A percentile compares a stretch with the other conserved stretches of the same genome.
Evolutionary conservation across 495 filamentous ascomycete genomes (phyloP).

Genomic region (Cudoniella acicularis): DNA sequence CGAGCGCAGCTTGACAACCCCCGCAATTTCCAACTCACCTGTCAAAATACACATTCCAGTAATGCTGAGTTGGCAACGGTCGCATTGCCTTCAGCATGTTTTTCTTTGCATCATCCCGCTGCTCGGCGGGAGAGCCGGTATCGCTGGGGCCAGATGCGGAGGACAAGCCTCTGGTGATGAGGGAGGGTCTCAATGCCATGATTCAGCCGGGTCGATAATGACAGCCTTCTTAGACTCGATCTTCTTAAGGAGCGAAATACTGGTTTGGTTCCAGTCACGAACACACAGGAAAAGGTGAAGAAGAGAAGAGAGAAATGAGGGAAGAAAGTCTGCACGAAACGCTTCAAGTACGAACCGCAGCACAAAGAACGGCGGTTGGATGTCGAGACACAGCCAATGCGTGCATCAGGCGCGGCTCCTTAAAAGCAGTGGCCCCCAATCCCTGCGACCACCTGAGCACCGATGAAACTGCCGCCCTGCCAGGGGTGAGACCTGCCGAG

Average conservation of each 20-base stretch:
- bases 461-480: neutral
- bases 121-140: conserved; percentile 50
- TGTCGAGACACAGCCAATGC: neutral
- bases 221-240: neutral
- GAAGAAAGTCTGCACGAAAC: neutral
- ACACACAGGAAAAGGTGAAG: neutral
- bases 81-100: conserved; percentile 58
- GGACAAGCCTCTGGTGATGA: conserved; percentile 52
- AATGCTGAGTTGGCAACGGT: conserved; percentile 55
- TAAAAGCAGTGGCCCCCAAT: neutral
- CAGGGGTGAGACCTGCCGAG: neutral
- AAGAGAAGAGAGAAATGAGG: neutral
- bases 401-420: neutral
- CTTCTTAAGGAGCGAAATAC: conserved; percentile 1
- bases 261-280: neutral
- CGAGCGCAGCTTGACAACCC: no score
- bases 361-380: neutral
- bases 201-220: conserved; percentile 11
- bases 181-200: conserved; percentile 47
- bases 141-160: conserved; percentile 42
- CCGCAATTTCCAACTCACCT: conserved; percentile 30
- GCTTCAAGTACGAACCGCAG: neutral
- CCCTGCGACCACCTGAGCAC: neutral
- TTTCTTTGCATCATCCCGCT: conserved; percentile 56
- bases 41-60: conserved; percentile 60